Percentiles rank a stretch among this genome's conserved stretches.
Evolutionary conservation across 2,329 filamentous ascomycete genomes (phyloP).

Genomic region (Huntiella moniliformis): DNA sequence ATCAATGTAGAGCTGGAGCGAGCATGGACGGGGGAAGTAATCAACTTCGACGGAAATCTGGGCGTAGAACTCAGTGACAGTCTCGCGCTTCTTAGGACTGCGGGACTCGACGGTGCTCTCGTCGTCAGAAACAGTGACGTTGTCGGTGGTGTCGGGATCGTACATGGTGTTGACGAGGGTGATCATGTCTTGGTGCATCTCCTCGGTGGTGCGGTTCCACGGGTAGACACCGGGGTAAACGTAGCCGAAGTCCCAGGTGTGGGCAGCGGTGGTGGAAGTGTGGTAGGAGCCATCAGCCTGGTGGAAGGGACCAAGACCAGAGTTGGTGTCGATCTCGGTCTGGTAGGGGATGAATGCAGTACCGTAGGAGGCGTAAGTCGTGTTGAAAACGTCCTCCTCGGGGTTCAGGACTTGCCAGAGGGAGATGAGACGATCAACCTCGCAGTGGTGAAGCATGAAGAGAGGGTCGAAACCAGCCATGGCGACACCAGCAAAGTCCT

Average conservation of each 20-base stretch:
- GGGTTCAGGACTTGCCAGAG: constrained; percentile 29
- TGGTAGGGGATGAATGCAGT: constrained; percentile 25
- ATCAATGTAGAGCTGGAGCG: constrained; percentile 19
- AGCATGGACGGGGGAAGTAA: constrained; percentile 20
- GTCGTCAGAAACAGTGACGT: not conserved
- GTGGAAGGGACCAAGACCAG: constrained; percentile 33
- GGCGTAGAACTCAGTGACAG: constrained; percentile 18
- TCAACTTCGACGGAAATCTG: constrained; percentile 19
- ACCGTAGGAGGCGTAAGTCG: constrained; percentile 18
- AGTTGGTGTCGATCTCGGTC: constrained; percentile 23
- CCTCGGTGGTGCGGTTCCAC: constrained; percentile 17
- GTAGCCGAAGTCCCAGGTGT: constrained; percentile 22
- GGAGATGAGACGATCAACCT: constrained; percentile 47
- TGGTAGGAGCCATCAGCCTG: constrained; percentile 21
- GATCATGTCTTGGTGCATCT: constrained; percentile 18
- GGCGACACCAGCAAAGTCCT: constrained; percentile 22
- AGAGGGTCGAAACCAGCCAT: constrained; percentile 27
- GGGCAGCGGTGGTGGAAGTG: constrained; percentile 21
- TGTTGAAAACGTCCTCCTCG: constrained; percentile 19
- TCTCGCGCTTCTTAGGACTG: not conserved
- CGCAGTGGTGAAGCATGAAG: constrained; percentile 33
- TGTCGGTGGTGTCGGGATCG: constrained; percentile 9
- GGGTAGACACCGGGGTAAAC: constrained; percentile 22
- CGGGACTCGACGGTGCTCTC: not conserved
- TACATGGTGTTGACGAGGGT: constrained; percentile 20